These are phyloP conservation scores for Allium sativum DNA, from an alignment of 106 monocot species.

Conservation along the genomic window DNA sequence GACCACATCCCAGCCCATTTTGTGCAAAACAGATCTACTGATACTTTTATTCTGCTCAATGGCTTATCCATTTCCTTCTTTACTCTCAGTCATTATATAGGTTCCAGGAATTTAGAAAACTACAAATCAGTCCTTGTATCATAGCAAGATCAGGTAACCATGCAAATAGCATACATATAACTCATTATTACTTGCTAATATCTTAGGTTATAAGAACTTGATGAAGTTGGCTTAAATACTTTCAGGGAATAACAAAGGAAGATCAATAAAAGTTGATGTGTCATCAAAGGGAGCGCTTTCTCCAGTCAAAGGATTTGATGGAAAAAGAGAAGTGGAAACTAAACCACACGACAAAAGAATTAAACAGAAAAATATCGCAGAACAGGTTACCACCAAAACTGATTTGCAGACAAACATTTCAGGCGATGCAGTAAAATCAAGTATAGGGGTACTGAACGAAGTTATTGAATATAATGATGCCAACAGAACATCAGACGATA, in stretches of 20 bases:
- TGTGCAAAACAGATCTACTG: no score
- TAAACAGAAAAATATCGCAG: slow-evolving; percentile 15
- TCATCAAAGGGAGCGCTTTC: slow-evolving; percentile 25
- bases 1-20: no score
- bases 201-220: neutral
- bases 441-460: slow-evolving; percentile 7
- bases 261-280: slow-evolving; percentile 44
- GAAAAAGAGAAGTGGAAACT: slow-evolving; percentile 35
- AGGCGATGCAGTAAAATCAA: slow-evolving; percentile 10
- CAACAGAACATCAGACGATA: slow-evolving; percentile 6
- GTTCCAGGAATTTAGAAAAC: slow-evolving; percentile 19
- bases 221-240: neutral
- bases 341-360: slow-evolving; percentile 38
- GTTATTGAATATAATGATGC: slow-evolving; percentile 6
- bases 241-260: slow-evolving; percentile 51
- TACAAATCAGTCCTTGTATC: slow-evolving; percentile 23
- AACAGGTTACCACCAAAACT: slow-evolving; percentile 9
- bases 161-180: neutral
- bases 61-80: neutral
- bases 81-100: slow-evolving; percentile 29
- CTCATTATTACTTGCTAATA: neutral
- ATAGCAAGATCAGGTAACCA: slow-evolving; percentile 58
- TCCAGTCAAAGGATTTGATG: slow-evolving; percentile 44
- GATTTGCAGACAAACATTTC: slow-evolving; percentile 13
- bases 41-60: neutral